Percentiles rank a stretch among this genome's conserved stretches.
These are phyloP conservation scores for Neoboletus brunneissimus DNA, from an alignment of 768 basidiomycete genomes.

Conservation along the genomic window DNA sequence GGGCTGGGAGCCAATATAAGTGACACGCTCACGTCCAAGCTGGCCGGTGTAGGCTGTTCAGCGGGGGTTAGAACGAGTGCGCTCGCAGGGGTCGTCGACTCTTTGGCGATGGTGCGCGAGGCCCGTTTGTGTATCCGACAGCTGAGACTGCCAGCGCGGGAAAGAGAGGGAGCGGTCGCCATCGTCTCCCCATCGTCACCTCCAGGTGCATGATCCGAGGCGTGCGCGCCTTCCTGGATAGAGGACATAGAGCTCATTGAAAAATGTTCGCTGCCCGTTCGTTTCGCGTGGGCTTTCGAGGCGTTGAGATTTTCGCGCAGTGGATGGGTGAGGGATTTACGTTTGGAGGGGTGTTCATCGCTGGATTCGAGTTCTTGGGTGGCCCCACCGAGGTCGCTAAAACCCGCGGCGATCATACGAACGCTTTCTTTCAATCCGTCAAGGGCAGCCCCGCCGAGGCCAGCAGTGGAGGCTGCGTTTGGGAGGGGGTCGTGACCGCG, in stretches of 20 bases:
- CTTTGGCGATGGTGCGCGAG: not conserved
- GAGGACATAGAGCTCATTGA: slow-evolving; percentile 50
- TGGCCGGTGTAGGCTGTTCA: not conserved
- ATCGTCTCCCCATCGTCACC: not conserved
- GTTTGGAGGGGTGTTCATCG: not conserved
- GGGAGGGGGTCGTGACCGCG: slow-evolving; percentile 38
- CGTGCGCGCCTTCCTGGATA: slow-evolving; percentile 26
- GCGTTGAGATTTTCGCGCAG: slow-evolving; percentile 16
- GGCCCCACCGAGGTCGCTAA: slow-evolving; percentile 31
- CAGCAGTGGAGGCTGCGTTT: not conserved
- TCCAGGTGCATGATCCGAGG: not conserved
- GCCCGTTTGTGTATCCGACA: slow-evolving; percentile 13
- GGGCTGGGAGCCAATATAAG: slow-evolving; percentile 14
- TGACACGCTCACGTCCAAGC: slow-evolving; percentile 12
- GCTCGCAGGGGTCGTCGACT: not conserved
- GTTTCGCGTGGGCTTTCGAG: slow-evolving; percentile 24
- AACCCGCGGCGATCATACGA: slow-evolving; percentile 52
- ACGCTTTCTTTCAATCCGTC: slow-evolving; percentile 68
- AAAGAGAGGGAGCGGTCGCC: slow-evolving; percentile 4
- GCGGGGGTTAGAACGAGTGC: not conserved
- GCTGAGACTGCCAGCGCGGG: slow-evolving; percentile 19
- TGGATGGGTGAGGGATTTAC: not conserved
- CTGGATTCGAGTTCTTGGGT: slow-evolving; percentile 8
- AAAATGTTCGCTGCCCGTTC: slow-evolving; percentile 32
- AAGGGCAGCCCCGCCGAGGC: slow-evolving; percentile 31